phyloP scores from a whole-genome alignment of 2,329 filamentous ascomycete species.

The Keithomyces neogunnii region DNA sequence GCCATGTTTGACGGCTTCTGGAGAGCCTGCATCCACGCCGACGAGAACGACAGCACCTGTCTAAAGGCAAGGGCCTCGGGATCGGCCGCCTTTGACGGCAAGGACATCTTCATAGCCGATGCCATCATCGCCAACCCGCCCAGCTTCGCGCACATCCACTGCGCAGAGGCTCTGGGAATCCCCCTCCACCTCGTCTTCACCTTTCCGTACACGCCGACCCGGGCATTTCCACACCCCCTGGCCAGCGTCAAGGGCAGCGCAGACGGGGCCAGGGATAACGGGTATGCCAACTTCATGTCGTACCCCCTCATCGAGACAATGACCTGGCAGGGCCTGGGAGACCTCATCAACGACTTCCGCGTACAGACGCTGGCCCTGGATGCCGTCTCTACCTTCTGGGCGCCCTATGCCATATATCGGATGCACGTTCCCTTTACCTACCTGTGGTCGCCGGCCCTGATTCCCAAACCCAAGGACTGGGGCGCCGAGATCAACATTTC shows the following conservation, averaged over 20 bases:
- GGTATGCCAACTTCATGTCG: conserved; percentile 71
- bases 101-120: conserved; percentile 57
- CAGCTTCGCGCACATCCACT: conserved; percentile 70
- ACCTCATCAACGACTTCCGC: conserved; percentile 68
- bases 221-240: conserved; percentile 67
- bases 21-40: conserved; percentile 66
- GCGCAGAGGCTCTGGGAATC: conserved; percentile 68
- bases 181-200: conserved; percentile 86
- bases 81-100: conserved; percentile 28
- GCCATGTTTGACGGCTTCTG: conserved; percentile 81
- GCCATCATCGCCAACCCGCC: conserved; percentile 83
- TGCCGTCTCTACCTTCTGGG: conserved; percentile 68
- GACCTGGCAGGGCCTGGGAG: conserved; percentile 82
- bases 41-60: conserved; percentile 52
- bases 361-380: conserved; percentile 61
- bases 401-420: conserved; percentile 62
- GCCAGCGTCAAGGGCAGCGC: conserved; percentile 55
- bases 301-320: conserved; percentile 78
- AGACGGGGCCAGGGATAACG: conserved; percentile 59
- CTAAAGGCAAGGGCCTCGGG: conserved; percentile 56
- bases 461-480: not conserved
- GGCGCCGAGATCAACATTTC: not conserved
- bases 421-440: conserved; percentile 71
- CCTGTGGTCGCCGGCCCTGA: conserved; percentile 29
- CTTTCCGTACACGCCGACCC: conserved; percentile 69